Base-by-base conservation (phyloP, 495 filamentous ascomycete genomes). In the Penicillium fimorum region DNA sequence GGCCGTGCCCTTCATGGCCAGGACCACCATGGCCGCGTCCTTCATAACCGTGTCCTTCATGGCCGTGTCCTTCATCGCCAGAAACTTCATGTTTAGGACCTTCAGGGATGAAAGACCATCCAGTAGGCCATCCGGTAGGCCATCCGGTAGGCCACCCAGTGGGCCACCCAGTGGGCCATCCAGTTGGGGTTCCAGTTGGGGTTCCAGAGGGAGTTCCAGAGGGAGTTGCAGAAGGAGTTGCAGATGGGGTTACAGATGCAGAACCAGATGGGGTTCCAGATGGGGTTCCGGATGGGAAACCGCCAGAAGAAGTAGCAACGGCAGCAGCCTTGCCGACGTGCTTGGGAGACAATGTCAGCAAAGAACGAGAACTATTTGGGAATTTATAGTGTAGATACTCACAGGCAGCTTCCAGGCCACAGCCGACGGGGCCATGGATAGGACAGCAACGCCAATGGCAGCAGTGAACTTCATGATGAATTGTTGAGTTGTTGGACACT, bases 391-490 rank as follows among this genome's bases (percentile, higher is more conserved):
- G 24, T 10, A 18, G 30, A 47, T 43, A 58, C 38, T 13, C n/a
- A 57, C 49, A n/a, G 51, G 59, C 32, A 62, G 49, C 30, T 57
- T 53, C 49, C 53, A 58, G 29, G 62, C 65, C 4, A 63, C 59
- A 18, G 64, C 61, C 42, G 58, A 61, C 13, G 62, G 62, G 46
- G 60, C 57, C 53, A 72, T 38, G 55, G 37, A 60, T 37, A 71
- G 58, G 50, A 62, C 65, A 38, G 61, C 65, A 55, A 65, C 55
- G 58, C 68, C 67, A 49, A 71, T 38, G 45, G 59, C 18, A 66
- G 67, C 29, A 47, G 63, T 65, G 53, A 67, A 53, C 64, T 70
- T 75, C 72, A 75, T 73, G 56, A 50, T 71, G 59, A 56, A 58
- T 20, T 55, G 18, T 45, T 54, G 56, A 57, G 32, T 52, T 45